Conservation (phyloP, 2,329 filamentous ascomycete genomes). For the Diaporthe capsici region DNA sequence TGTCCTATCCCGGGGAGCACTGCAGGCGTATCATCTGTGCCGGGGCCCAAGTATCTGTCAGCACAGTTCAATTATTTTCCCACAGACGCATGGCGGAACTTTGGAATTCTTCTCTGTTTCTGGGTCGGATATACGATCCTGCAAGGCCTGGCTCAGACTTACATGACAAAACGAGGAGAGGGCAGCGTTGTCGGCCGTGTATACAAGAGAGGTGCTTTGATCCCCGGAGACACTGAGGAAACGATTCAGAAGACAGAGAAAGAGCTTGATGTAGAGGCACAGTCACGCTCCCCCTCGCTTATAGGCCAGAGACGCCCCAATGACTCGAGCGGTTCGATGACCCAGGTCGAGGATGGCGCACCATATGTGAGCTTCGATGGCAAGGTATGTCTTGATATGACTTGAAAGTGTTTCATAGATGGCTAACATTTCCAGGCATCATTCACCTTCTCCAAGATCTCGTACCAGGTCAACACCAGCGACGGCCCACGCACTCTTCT, state of each 20-base stretch:
- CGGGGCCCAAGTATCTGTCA: background rate
- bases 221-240: background rate
- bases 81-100: background rate
- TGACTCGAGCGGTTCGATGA: background rate
- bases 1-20: slow-evolving; percentile 7
- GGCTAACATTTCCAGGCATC: slow-evolving; percentile 55
- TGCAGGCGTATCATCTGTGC: background rate
- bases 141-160: background rate
- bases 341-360: background rate
- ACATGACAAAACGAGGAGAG: background rate
- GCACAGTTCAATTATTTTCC: background rate
- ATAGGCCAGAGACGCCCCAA: background rate
- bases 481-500: slow-evolving; percentile 77
- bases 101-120: background rate
- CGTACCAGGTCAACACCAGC: slow-evolving; percentile 76
- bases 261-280: slow-evolving; percentile 5
- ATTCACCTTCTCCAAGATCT: slow-evolving; percentile 82
- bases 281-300: background rate
- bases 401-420: background rate
- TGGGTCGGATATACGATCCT: background rate
- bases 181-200: background rate
- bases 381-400: slow-evolving; percentile 72
- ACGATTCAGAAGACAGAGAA: background rate
- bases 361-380: slow-evolving; percentile 63
- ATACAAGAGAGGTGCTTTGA: background rate